A percentile compares a stretch with the other conserved stretches of the same genome.
Evolutionary conservation across 1,139 yeast species (phyloP).

Genomic region (Taiozyma sp.): DNA sequence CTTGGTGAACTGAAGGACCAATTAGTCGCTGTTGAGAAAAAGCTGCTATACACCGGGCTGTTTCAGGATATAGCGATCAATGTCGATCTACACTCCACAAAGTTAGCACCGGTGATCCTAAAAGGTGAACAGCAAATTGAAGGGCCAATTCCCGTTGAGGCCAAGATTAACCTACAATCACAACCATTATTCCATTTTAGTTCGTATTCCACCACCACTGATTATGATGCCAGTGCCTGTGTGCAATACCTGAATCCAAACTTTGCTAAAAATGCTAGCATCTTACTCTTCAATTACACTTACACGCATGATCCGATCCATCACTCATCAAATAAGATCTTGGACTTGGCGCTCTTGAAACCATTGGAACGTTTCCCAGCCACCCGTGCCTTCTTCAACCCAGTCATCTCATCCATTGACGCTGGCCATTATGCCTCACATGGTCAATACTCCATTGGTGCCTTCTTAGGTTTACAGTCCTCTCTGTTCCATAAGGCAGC

Average conservation of each 20-base stretch:
- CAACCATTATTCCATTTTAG: constrained; percentile 21
- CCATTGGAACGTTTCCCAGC: constrained; percentile 26
- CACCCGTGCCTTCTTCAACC: constrained; percentile 24
- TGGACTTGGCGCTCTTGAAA: constrained; percentile 23
- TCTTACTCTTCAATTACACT: constrained; percentile 23
- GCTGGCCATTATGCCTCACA: constrained; percentile 22
- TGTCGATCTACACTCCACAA: constrained; percentile 16
- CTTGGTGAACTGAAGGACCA: constrained; percentile 14
- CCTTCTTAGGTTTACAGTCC: constrained; percentile 21
- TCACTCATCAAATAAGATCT: constrained; percentile 22
- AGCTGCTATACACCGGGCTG: constrained; percentile 18
- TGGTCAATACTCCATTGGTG: constrained; percentile 21
- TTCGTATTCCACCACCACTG: constrained; percentile 22
- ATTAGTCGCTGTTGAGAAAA: constrained; percentile 11
- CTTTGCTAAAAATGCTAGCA: constrained; percentile 27
- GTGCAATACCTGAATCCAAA: constrained; percentile 26
- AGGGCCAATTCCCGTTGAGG: constrained; percentile 24
- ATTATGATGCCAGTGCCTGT: constrained; percentile 22
- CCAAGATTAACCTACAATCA: constrained; percentile 22
- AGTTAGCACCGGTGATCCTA: constrained; percentile 3
- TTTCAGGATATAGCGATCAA: constrained; percentile 18
- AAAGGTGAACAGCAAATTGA: constrained; percentile 1
- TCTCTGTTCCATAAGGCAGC: constrained; percentile 6
- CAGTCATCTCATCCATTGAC: constrained; percentile 23
- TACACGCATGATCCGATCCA: constrained; percentile 24